phyloP scores from a whole-genome alignment of 148 eudicot species.

The Rhododendron vialii region DNA sequence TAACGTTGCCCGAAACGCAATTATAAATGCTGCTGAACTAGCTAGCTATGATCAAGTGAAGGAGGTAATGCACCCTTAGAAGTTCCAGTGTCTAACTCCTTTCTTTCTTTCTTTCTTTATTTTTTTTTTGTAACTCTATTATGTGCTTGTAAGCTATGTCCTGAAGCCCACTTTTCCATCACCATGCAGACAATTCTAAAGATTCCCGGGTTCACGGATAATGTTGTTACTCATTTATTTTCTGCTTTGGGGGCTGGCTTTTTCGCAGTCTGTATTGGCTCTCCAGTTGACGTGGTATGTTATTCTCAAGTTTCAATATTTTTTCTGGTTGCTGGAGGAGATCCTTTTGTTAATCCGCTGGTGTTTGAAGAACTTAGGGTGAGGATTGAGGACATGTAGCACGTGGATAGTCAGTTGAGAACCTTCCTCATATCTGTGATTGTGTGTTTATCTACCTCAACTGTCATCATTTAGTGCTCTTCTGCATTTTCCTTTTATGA shows the following conservation, averaged over 20 bases:
- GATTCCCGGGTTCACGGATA: conserved; percentile 94
- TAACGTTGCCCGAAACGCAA: conserved; percentile 92
- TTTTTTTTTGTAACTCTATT: neutral
- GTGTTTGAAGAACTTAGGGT: neutral
- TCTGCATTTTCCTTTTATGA: neutral
- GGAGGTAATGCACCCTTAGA: conserved; percentile 40
- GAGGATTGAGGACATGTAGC: conserved; percentile 3
- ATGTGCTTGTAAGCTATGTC: neutral
- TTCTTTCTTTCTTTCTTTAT: too few relatives aligned
- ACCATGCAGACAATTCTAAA: conserved; percentile 72
- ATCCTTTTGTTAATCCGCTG: neutral
- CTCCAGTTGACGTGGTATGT: conserved; percentile 96
- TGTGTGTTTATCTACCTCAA: neutral
- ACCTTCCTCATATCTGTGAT: neutral
- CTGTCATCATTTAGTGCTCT: neutral
- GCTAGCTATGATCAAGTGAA: conserved; percentile 99
- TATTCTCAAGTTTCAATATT: conserved; percentile 1
- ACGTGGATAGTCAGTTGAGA: neutral
- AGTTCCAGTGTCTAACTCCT: neutral
- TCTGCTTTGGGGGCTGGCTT: conserved; percentile 97
- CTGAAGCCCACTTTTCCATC: conserved; percentile 10
- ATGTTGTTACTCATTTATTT: conserved; percentile 76
- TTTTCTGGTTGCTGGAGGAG: neutral
- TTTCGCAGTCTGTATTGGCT: conserved; percentile 95
- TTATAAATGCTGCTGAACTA: conserved; percentile 96